Conservation (phyloP, 1,284 basidiomycete genomes). For the Boletellus deceptivus region DNA sequence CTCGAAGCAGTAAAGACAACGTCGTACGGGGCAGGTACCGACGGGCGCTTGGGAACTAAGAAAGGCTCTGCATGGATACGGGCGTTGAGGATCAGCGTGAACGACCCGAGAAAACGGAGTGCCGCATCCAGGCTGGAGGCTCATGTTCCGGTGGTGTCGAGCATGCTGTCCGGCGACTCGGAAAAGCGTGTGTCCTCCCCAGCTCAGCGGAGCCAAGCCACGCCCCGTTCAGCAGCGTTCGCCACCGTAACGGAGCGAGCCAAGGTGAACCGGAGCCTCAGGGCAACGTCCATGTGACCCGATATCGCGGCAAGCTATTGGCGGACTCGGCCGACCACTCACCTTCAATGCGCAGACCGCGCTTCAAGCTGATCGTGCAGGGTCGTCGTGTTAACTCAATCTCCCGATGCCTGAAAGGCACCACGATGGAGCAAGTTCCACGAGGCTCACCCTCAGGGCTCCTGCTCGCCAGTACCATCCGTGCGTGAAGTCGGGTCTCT, state of each 20-base stretch:
- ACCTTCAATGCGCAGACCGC: too few relatives aligned
- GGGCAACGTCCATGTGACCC: neutral
- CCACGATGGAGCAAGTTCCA: too few relatives aligned
- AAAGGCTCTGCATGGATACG: neutral
- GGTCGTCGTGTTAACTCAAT: too few relatives aligned
- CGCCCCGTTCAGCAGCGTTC: too few relatives aligned
- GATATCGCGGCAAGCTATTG: too few relatives aligned
- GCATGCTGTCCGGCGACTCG: neutral
- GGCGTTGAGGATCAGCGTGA: constrained; percentile 13
- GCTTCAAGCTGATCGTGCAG: too few relatives aligned
- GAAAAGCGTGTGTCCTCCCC: neutral
- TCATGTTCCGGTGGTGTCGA: neutral
- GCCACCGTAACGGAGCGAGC: neutral
- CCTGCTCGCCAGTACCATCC: too few relatives aligned
- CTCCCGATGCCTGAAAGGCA: too few relatives aligned
- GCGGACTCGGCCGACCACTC: too few relatives aligned
- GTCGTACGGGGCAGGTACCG: neutral
- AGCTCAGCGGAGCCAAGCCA: neutral
- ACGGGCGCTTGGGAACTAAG: neutral
- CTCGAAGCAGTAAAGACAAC: constrained; percentile 9
- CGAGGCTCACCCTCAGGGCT: too few relatives aligned
- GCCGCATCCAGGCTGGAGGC: neutral
- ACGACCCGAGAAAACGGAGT: constrained; percentile 4
- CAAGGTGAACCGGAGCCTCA: neutral
- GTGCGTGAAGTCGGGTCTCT: too few relatives aligned